A percentile compares a stretch with the other conserved stretches of the same genome.
phyloP scores from a whole-genome alignment of 768 basidiomycete species.

The Lyophyllum shimeji region DNA sequence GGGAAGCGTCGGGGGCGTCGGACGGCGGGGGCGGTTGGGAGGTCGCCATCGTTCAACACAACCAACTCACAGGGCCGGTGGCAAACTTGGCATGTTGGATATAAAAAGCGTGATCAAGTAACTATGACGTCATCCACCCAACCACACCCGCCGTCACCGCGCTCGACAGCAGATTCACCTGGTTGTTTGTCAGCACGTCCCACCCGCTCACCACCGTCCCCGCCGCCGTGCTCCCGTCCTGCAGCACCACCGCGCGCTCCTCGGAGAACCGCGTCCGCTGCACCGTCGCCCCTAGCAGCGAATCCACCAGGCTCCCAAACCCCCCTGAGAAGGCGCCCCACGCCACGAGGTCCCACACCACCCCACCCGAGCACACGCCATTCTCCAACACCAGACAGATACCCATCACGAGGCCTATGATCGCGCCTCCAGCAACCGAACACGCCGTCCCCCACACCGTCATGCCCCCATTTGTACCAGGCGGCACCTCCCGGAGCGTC shows the following conservation, averaged over 20 bases:
- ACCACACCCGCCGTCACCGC: constrained; percentile 30
- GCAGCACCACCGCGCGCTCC: constrained; percentile 59
- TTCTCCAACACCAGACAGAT: constrained; percentile 63
- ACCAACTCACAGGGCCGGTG: not conserved
- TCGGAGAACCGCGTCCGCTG: constrained; percentile 77
- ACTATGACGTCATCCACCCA: constrained; percentile 22
- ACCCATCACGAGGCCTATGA: constrained; percentile 68
- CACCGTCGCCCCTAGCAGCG: constrained; percentile 82
- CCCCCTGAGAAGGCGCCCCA: constrained; percentile 72
- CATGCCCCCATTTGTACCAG: constrained; percentile 90
- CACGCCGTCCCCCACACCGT: constrained; percentile 73
- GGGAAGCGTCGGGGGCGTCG: constrained; percentile 26
- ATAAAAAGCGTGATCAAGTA: constrained; percentile 3
- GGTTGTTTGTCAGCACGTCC: constrained; percentile 80
- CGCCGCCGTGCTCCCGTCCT: constrained; percentile 41
- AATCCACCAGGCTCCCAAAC: constrained; percentile 86
- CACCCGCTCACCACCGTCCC: constrained; percentile 54
- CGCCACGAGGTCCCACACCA: constrained; percentile 44
- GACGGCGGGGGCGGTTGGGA: constrained; percentile 22
- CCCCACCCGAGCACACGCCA: constrained; percentile 39
- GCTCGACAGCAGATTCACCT: constrained; percentile 50
- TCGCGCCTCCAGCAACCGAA: constrained; percentile 68
- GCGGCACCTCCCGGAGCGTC: constrained; percentile 70
- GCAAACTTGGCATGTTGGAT: not conserved
- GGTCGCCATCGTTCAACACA: constrained; percentile 6